Evolutionary conservation across 371 early-diverging fungal genomes (phyloP), one percentile per base, ranked within the genome.

Genomic region (Mortierella sp.): DNA sequence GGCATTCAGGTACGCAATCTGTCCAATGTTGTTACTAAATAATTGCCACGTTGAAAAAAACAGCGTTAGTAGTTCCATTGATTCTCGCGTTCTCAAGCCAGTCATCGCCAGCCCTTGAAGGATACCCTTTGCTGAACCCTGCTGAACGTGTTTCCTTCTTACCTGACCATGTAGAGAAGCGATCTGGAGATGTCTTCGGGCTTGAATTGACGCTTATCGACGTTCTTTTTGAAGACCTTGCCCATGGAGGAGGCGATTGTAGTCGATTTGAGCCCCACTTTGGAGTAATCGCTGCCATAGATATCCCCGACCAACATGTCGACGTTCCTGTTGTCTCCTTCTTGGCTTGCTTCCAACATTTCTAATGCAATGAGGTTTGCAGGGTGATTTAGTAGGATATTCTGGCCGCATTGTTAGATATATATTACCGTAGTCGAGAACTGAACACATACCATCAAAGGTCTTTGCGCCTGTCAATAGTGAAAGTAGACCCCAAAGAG

Each of bases 291-390:
- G 59, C 94, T 91, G 43, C 99, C 99, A 85, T 98, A 98, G 77
- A 99, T 99, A 87, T 99, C 99, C 64, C 99, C 99, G 21, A 97
- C 98, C 78, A 98, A 87, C 93, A 99, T 94, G 86, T 99, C 93
- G 2, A 99, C 97, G 82, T 96, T 96, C 43, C 91, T 92, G 89
- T 99, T 98, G 88, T 98, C 96, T 19, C 99, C 99, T 26, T 88
- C 80, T 89, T 98, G 96, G 40, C 97, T 95, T 72, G 96, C 89
- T 83, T 97, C 98, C 76, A 99, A 91, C 97, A 99, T 98, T 88
- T 98, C 98, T 92, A 77, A 34, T 57, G 53, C 55, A 72, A 37
- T 77, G 24, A 43, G 31, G 37, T 34, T 26, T 40, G 64, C 69
- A 16, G 9, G 13, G 11, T 37, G 40, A 21, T n/a, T 74, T 69